Conservation (phyloP, 129 eudicot genomes). For the Sambucus nigra region DNA sequence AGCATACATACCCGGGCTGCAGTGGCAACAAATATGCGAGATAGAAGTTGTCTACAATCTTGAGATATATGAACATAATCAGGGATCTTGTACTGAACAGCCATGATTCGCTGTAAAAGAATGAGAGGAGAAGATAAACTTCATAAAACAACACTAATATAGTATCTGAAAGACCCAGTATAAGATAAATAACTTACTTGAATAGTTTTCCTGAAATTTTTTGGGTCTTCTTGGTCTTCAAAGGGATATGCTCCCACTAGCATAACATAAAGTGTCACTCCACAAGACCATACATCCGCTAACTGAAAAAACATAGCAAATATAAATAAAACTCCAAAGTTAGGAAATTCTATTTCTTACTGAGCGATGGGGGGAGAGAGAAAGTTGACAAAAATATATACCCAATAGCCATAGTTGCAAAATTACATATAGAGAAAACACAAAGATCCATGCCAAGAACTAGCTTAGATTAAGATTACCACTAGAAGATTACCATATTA, state of each 20-base stretch:
- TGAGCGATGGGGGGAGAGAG: neutral
- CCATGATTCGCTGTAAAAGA: slow-evolving; percentile 57
- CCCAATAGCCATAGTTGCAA: too few species aligned
- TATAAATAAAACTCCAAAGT: neutral
- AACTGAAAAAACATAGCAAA: slow-evolving; percentile 33
- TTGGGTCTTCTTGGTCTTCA: slow-evolving; percentile 96
- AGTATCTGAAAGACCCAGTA: slow-evolving; percentile 1
- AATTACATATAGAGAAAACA: too few species aligned
- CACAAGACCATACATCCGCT: slow-evolving; percentile 99
- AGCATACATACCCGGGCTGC: slow-evolving; percentile 54
- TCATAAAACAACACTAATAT: neutral
- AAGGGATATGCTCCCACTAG: slow-evolving; percentile 99
- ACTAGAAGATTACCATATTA: too few species aligned
- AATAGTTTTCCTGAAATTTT: slow-evolving; percentile 90
- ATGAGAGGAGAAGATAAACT: slow-evolving; percentile 9
- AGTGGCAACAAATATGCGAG: slow-evolving; percentile 82
- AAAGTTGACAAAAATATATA: too few species aligned
- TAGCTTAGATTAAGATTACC: too few species aligned
- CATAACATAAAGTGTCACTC: slow-evolving; percentile 97
- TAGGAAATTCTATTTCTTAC: neutral
- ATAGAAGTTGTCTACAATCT: slow-evolving; percentile 89
- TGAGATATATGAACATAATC: slow-evolving; percentile 97
- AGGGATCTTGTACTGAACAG: slow-evolving; percentile 84
- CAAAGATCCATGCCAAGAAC: too few species aligned
- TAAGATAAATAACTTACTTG: slow-evolving; percentile 33